Evolutionary conservation across 225 moss, liverwort and hornwort genomes (phyloP).

Genomic region (Neckera pumila): DNA sequence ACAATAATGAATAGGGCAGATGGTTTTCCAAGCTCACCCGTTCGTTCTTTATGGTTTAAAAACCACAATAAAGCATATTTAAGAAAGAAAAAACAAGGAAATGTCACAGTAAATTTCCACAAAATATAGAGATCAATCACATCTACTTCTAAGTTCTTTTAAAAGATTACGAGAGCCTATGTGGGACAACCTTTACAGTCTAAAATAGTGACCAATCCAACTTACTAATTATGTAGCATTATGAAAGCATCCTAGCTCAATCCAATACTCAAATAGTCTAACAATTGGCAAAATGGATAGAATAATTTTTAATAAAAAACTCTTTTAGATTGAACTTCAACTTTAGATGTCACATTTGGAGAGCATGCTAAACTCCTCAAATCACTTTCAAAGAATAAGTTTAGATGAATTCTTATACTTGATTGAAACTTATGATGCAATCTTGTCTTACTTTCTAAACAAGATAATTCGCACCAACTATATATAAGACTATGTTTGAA

Average conservation of each 20-base stretch:
- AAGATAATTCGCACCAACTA: background rate
- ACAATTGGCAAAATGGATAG: too few species aligned
- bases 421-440: background rate
- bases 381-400: background rate
- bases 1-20: too few species aligned
- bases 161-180: background rate
- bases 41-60: too few species aligned
- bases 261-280: background rate
- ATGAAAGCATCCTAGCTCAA: background rate
- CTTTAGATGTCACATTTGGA: background rate
- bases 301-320: accelerated
- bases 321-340: background rate
- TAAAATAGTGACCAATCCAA: accelerated
- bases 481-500: accelerated
- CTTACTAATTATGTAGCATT: background rate
- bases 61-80: background rate
- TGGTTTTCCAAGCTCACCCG: too few species aligned
- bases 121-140: background rate
- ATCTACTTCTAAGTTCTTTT: background rate
- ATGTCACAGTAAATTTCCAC: accelerated
- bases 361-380: accelerated
- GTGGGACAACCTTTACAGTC: accelerated
- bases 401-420: too few species aligned
- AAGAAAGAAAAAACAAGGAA: background rate
- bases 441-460: background rate